Evolutionary conservation across 495 filamentous ascomycete species (phyloP).

Genomic region (Achaetomiella virescens): DNA sequence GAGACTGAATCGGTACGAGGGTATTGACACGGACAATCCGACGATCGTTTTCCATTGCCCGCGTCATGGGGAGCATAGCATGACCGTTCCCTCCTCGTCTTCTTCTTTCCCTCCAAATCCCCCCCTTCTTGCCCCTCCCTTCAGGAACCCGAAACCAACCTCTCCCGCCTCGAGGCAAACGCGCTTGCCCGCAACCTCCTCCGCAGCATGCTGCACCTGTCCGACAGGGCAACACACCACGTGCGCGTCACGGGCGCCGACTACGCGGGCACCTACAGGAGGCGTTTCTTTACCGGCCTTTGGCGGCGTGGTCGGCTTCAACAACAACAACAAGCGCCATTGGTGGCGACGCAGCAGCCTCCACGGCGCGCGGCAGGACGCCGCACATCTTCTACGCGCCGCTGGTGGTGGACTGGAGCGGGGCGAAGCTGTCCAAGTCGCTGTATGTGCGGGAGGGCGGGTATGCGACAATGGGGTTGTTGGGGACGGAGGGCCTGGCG

Average conservation of each 20-base stretch:
- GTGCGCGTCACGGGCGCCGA: constrained; percentile 27
- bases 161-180: constrained; percentile 25
- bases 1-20: constrained; percentile 16
- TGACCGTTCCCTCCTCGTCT: constrained; percentile 14
- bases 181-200: constrained; percentile 20
- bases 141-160: constrained; percentile 2
- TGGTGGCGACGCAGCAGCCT: too few species aligned
- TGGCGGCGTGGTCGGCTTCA: constrained; percentile 18
- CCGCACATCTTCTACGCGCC: constrained; percentile 22
- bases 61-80: too few species aligned
- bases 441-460: constrained; percentile 25
- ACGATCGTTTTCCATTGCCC: too few species aligned
- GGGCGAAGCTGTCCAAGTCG: constrained; percentile 28
- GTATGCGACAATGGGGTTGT: constrained; percentile 17
- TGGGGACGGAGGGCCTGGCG: constrained; percentile 6
- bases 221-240: constrained; percentile 14
- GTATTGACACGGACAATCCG: constrained; percentile 2
- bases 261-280: constrained; percentile 30
- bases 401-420: constrained; percentile 31
- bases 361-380: constrained; percentile 10
- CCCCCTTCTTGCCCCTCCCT: neutral
- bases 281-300: constrained; percentile 17
- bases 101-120: constrained; percentile 14
- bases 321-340: neutral
- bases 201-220: constrained; percentile 16